A percentile compares a stretch with the other conserved stretches of the same genome.
Conservation (phyloP, 1,284 basidiomycete species). For the Apiotrichum mycotoxinovorans region DNA sequence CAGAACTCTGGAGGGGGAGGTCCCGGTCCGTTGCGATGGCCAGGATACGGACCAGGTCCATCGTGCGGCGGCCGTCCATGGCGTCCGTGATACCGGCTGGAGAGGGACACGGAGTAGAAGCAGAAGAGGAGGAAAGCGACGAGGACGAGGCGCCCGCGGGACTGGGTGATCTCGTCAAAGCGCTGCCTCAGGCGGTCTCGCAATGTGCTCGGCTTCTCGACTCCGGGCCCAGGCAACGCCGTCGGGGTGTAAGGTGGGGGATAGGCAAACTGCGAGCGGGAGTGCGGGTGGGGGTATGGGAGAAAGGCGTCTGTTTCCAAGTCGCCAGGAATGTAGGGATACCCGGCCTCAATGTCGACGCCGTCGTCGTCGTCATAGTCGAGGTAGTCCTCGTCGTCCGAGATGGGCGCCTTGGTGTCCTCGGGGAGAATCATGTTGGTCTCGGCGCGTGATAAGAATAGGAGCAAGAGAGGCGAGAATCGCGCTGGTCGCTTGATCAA, state of each 20-base stretch:
- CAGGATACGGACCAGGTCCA: not conserved
- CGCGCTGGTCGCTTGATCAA: no score
- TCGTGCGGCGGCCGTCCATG: not conserved
- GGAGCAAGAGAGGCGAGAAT: no score
- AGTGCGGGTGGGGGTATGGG: not conserved
- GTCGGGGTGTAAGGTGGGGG: slow-evolving; percentile 1
- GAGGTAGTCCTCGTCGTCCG: slow-evolving; percentile 17
- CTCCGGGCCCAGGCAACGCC: not conserved
- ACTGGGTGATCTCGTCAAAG: not conserved
- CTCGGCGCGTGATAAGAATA: no score
- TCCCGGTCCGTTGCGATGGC: not conserved
- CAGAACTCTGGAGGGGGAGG: not conserved
- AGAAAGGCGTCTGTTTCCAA: not conserved
- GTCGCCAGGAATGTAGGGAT: not conserved
- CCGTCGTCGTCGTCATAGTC: slow-evolving; percentile 15
- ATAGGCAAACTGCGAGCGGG: not conserved
- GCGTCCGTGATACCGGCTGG: not conserved
- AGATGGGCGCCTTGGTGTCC: slow-evolving; percentile 20
- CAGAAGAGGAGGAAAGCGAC: not conserved
- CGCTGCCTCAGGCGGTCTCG: not conserved
- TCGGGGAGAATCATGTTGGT: slow-evolving; percentile 27
- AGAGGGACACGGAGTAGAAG: not conserved
- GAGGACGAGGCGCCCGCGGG: no score
- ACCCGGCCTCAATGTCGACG: slow-evolving; percentile 1
- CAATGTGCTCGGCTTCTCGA: not conserved